Conservation (phyloP, 2,329 filamentous ascomycete genomes). For the Pseudogymnoascus verrucosus region DNA sequence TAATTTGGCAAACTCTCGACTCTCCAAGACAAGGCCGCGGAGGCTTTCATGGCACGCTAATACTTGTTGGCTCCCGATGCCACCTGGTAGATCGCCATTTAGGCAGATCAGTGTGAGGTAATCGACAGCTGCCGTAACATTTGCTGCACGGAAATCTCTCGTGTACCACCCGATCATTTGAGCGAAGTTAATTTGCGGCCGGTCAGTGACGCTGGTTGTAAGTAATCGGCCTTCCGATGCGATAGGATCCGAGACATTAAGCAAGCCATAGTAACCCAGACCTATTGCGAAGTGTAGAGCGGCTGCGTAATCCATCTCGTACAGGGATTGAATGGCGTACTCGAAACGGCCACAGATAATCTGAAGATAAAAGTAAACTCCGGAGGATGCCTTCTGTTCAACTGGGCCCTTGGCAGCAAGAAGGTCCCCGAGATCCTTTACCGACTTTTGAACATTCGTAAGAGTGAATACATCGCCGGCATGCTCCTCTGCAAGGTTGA, state of each 20-base stretch:
- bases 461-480: constrained; percentile 59
- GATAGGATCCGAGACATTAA: constrained; percentile 77
- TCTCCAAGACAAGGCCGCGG: constrained; percentile 91
- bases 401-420: constrained; percentile 76
- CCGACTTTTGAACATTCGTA: constrained; percentile 64
- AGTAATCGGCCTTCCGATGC: constrained; percentile 63
- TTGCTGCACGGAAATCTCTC: constrained; percentile 84
- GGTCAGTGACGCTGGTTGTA: constrained; percentile 57
- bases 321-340: constrained; percentile 83
- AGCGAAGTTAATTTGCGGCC: constrained; percentile 86
- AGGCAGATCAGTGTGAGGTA: constrained; percentile 89
- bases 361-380: constrained; percentile 90
- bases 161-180: constrained; percentile 94
- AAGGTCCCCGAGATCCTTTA: constrained; percentile 81
- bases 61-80: constrained; percentile 67
- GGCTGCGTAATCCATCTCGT: constrained; percentile 83
- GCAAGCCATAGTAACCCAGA: constrained; percentile 78
- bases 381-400: constrained; percentile 67
- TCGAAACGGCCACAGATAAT: constrained; percentile 89
- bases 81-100: constrained; percentile 72
- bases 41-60: constrained; percentile 85
- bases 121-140: constrained; percentile 83
- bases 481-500: constrained; percentile 54
- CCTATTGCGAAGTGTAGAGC: constrained; percentile 92
- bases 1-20: constrained; percentile 86